These are phyloP conservation scores for Colletotrichum liriopes DNA, from an alignment of 2,329 filamentous ascomycete species.

Conservation along the genomic window DNA sequence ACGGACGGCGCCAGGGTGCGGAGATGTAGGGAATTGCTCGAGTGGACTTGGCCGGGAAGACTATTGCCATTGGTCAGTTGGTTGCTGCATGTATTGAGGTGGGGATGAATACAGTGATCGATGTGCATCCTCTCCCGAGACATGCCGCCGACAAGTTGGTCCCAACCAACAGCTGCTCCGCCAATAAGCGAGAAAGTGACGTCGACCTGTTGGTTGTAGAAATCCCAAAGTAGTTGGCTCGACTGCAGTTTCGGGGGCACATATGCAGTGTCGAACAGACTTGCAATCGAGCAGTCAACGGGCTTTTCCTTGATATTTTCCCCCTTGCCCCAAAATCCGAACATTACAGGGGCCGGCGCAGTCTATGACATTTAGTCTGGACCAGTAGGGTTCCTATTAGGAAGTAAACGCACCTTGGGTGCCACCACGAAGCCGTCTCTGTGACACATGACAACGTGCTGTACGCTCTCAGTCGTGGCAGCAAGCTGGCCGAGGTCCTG, in stretches of 20 bases:
- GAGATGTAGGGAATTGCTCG: slow-evolving; percentile 54
- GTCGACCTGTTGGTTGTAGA: slow-evolving; percentile 61
- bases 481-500: slow-evolving; percentile 63
- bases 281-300: slow-evolving; percentile 62
- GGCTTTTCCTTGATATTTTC: slow-evolving; percentile 52
- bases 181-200: slow-evolving; percentile 60
- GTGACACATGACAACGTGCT: slow-evolving; percentile 61
- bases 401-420: slow-evolving; percentile 57
- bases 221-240: slow-evolving; percentile 57
- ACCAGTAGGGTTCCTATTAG: not conserved
- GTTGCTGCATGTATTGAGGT: not conserved
- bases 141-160: slow-evolving; percentile 65
- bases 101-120: slow-evolving; percentile 28
- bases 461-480: slow-evolving; percentile 58
- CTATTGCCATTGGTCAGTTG: slow-evolving; percentile 41
- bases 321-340: slow-evolving; percentile 35
- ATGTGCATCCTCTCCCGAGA: slow-evolving; percentile 45
- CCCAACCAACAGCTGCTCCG: slow-evolving; percentile 61
- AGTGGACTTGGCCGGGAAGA: slow-evolving; percentile 54
- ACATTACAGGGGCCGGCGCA: slow-evolving; percentile 33
- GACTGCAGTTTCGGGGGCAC: slow-evolving; percentile 61
- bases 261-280: slow-evolving; percentile 67
- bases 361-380: slow-evolving; percentile 14
- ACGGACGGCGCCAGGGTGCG: slow-evolving; percentile 51
- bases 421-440: slow-evolving; percentile 63